These are phyloP conservation scores for Artemisia argyi DNA, from an alignment of 129 eudicot species.

Conservation along the genomic window DNA sequence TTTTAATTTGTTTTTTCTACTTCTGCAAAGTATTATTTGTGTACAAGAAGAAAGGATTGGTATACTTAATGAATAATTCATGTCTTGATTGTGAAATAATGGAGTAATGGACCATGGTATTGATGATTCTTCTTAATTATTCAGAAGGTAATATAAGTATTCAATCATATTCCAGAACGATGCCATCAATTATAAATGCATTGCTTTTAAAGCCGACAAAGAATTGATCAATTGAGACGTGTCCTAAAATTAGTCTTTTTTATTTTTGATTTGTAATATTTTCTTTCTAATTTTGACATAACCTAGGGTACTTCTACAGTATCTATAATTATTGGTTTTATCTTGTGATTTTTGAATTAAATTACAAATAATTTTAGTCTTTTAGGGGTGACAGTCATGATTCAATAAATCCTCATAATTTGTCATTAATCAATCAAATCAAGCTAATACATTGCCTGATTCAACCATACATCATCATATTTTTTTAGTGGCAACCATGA, in stretches of 20 bases:
- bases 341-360: neutral
- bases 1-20: neutral
- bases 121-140: neutral
- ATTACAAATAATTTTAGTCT: neutral
- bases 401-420: no score
- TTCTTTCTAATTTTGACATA: no score
- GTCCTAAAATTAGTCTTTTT: neutral
- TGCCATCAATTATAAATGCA: slow-evolving; percentile 29
- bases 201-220: slow-evolving; percentile 29
- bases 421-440: no score
- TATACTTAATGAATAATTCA: neutral
- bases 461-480: no score
- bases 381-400: no score
- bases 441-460: no score
- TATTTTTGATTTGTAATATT: slow-evolving; percentile 7
- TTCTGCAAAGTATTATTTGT: neutral
- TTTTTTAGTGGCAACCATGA: no score
- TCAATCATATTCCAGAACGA: slow-evolving; percentile 13
- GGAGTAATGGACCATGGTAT: slow-evolving; percentile 5
- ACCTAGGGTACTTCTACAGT: no score
- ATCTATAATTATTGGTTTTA: no score
- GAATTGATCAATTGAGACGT: slow-evolving; percentile 26
- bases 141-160: neutral
- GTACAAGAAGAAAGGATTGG: slow-evolving; percentile 1
- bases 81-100: slow-evolving; percentile 12